phyloP scores from a whole-genome alignment of 495 filamentous ascomycete genomes.

The Penicillium simplicissimum region DNA sequence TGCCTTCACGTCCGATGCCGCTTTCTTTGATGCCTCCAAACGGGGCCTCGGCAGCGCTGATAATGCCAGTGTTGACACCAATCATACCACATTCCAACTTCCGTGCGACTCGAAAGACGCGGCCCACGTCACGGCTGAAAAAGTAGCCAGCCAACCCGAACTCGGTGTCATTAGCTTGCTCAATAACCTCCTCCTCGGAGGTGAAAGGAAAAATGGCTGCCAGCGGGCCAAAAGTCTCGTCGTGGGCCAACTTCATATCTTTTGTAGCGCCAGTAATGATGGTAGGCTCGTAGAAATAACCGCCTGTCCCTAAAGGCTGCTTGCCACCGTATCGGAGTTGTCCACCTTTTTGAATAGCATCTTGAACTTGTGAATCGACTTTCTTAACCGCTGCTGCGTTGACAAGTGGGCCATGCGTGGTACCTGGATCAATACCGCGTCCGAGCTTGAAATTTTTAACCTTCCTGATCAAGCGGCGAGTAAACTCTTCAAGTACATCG shows the following conservation, averaged over 20 bases:
- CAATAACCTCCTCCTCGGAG: no score
- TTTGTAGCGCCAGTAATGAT: slow-evolving; percentile 63
- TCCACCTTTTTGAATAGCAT: slow-evolving; percentile 57
- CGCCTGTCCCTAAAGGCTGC: slow-evolving; percentile 51
- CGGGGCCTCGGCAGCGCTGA: no score
- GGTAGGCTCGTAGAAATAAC: slow-evolving; percentile 70
- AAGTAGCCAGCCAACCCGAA: no score
- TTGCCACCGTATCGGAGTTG: slow-evolving; percentile 26
- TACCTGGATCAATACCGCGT: slow-evolving; percentile 59
- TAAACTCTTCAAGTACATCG: slow-evolving; percentile 34
- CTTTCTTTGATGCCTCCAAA: no score
- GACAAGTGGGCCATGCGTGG: slow-evolving; percentile 76
- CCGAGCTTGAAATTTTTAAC: slow-evolving; percentile 68
- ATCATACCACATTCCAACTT: no score
- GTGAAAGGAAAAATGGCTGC: no score
- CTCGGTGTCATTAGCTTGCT: no score
- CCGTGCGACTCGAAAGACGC: no score
- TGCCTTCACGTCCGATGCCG: no score
- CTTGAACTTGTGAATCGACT: slow-evolving; percentile 67
- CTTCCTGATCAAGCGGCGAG: slow-evolving; percentile 55
- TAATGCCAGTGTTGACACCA: no score
- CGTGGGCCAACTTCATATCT: slow-evolving; percentile 34
- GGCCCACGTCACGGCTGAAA: no score
- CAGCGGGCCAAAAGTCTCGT: slow-evolving; percentile 43
- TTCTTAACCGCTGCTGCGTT: slow-evolving; percentile 68